Evolutionary conservation across 306 rosid genomes (phyloP), one percentile per base, ranked within the genome.

Genomic region (Cyamopsis tetragonoloba): DNA sequence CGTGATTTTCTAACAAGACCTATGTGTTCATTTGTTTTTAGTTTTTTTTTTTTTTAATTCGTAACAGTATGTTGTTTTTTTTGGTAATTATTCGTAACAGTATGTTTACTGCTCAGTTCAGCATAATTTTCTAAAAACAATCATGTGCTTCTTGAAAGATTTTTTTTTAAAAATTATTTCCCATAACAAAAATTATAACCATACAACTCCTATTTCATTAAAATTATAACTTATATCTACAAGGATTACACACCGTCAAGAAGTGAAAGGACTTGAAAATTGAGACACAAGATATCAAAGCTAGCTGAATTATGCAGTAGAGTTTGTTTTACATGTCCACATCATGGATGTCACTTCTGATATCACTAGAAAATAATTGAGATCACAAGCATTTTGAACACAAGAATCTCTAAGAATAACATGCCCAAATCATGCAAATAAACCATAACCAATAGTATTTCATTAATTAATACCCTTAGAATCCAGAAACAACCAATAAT

Each of bases 341-440:
- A 41, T 38, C 23, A 24, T 34, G 31, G n/a, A 44, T 42, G 75
- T 44, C 48, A 44, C 68, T 44, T 59, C 47, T 26, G 65, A 43
- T 47, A 44, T 24, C 20, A 41, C 10, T 4, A 27, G 22, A 15
- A 49, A 10, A 27, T 10, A 66, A 34, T n/a, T n/a, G 22, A 9
- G 12, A 28, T 41, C 77, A 42, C 41, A 44, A 55, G 3, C 13
- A 54, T 14, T 30, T 32, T 65, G 34, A n/a, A 28, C 47, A 41
- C 6, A 44, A 23, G 20, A 66, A 59, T 15, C 43, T 32, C 43
- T 30, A n/a, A 24, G 12, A 19, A 49, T 17, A 47, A 56, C 11
- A 55, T 10, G 62, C 11, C 50, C 28, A 60, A 67, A 73, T 27
- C 72, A 28, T 31, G 34, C 39, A 49, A 15, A 60, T 17, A 0